Evolutionary conservation across 306 rosid species (phyloP).

Genomic region (Cyclanthera cordifolia): DNA sequence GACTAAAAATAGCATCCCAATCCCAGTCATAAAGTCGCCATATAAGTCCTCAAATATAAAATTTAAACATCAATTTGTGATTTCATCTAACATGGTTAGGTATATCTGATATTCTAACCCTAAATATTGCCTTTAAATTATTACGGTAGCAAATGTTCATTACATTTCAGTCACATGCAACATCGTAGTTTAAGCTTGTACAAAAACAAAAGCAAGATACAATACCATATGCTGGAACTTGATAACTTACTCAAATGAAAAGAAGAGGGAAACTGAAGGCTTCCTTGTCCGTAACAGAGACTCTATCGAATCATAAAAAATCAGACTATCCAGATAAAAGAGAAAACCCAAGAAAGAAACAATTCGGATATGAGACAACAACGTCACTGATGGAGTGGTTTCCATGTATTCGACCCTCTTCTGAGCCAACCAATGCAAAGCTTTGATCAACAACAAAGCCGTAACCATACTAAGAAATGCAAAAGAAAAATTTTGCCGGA

Average conservation of each 20-base stretch:
- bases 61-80: background rate
- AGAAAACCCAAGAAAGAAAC: constrained; percentile 92
- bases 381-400: constrained; percentile 82
- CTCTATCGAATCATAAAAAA: constrained; percentile 53
- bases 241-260: constrained; percentile 81
- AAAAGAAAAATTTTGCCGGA: constrained; percentile 93
- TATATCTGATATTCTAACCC: too few species aligned
- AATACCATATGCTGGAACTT: too few species aligned
- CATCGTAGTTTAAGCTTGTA: background rate
- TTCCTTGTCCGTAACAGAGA: constrained; percentile 50
- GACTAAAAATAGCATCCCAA: background rate
- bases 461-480: constrained; percentile 89
- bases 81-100: background rate
- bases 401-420: constrained; percentile 96
- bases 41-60: background rate
- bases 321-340: constrained; percentile 58
- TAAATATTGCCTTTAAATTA: too few species aligned
- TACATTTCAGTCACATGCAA: too few species aligned
- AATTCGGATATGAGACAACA: constrained; percentile 68
- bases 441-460: constrained; percentile 67
- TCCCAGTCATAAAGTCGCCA: background rate
- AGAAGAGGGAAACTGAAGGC: constrained; percentile 92
- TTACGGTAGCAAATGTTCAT: too few species aligned
- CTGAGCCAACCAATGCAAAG: constrained; percentile 96
- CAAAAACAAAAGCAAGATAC: background rate